phyloP scores from a whole-genome alignment of 2,329 filamentous ascomycete genomes.

The Colletotrichum orchidophilum region DNA sequence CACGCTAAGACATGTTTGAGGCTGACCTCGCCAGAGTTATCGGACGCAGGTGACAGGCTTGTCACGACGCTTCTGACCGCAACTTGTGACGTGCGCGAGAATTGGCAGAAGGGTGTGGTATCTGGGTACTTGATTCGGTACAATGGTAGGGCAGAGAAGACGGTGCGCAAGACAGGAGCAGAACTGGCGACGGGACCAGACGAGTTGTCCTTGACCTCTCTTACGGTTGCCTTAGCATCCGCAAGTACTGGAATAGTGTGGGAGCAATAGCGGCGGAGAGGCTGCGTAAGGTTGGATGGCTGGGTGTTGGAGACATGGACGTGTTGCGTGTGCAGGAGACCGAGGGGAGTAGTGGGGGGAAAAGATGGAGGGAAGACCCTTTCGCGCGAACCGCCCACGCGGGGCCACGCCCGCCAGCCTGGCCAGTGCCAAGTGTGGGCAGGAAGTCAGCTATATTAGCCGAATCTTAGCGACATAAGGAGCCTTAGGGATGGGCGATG shows the following conservation, averaged over 20 bases:
- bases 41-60: slow-evolving; percentile 28
- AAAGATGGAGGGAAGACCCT: background rate
- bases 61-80: slow-evolving; percentile 9
- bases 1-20: background rate
- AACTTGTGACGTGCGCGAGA: slow-evolving; percentile 19
- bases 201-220: background rate
- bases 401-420: slow-evolving; percentile 7
- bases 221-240: background rate
- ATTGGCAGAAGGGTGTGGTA: slow-evolving; percentile 27
- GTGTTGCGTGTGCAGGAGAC: background rate
- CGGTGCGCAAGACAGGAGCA: background rate
- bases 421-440: slow-evolving; percentile 14
- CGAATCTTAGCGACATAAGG: slow-evolving; percentile 12
- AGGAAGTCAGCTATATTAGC: slow-evolving; percentile 17
- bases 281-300: background rate
- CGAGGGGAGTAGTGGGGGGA: background rate
- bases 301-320: background rate
- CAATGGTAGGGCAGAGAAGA: slow-evolving; percentile 13
- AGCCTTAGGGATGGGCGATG: no score
- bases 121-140: slow-evolving; percentile 24
- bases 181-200: no score
- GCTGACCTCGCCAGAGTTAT: background rate
- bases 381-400: slow-evolving; percentile 28
- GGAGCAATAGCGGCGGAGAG: background rate
- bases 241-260: background rate